These are phyloP conservation scores for Ophiocordyceps unilateralis DNA, from an alignment of 2,329 filamentous ascomycete species.

Conservation along the genomic window DNA sequence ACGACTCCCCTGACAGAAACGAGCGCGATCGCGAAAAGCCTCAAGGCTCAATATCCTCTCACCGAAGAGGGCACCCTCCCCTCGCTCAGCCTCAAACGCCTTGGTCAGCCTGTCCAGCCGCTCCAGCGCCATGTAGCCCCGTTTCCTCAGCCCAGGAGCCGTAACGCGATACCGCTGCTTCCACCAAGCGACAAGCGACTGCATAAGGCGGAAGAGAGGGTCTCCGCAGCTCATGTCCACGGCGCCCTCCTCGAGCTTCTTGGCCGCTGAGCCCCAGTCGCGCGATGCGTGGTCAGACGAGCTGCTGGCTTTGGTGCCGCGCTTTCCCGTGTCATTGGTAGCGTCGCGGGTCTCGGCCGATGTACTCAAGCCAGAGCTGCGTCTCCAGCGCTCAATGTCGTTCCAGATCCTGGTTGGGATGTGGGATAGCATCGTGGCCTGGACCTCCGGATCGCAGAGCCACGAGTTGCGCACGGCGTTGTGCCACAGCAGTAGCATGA, in stretches of 20 bases:
- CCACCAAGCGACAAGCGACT: constrained; percentile 71
- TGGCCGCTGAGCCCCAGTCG: constrained; percentile 58
- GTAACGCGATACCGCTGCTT: constrained; percentile 65
- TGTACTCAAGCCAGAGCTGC: constrained; percentile 45
- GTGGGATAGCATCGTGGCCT: constrained; percentile 59
- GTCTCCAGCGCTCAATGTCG: constrained; percentile 57
- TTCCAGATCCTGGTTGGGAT: constrained; percentile 50
- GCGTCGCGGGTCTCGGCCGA: constrained; percentile 11
- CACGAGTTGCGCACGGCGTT: constrained; percentile 76
- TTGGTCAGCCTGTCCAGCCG: constrained; percentile 57
- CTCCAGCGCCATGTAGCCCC: constrained; percentile 69
- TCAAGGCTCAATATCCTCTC: constrained; percentile 53
- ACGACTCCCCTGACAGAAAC: constrained; percentile 59
- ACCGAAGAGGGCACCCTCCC: constrained; percentile 51
- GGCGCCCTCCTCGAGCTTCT: constrained; percentile 49
- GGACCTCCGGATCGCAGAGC: constrained; percentile 60
- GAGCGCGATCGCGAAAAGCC: constrained; percentile 53
- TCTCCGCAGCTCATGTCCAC: constrained; percentile 72
- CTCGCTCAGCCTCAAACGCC: constrained; percentile 44
- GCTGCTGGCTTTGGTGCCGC: background rate
- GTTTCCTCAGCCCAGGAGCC: constrained; percentile 68
- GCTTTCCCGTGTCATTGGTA: constrained; percentile 6
- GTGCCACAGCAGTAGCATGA: constrained; percentile 75
- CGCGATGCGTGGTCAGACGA: constrained; percentile 4
- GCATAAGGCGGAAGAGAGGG: constrained; percentile 60